These are phyloP conservation scores for Zasmidium cellare DNA, from an alignment of 2,329 filamentous ascomycete genomes.

Conservation along the genomic window DNA sequence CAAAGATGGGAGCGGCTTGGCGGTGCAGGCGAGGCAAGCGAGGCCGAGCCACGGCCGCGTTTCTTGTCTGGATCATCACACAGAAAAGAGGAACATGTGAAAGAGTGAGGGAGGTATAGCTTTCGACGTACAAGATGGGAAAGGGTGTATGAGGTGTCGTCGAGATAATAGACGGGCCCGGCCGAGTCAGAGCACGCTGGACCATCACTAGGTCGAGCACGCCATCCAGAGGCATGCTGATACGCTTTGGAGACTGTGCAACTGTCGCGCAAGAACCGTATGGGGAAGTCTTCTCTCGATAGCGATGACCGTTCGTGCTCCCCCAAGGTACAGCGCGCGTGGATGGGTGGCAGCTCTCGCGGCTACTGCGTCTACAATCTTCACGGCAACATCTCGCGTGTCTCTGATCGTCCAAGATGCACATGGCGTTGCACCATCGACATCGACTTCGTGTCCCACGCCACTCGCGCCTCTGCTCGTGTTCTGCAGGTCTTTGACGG, in stretches of 20 bases:
- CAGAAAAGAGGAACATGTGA: neutral
- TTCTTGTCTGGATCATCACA: neutral
- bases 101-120: neutral
- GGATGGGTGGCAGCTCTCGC: too few species aligned
- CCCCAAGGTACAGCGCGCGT: neutral
- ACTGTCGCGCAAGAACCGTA: neutral
- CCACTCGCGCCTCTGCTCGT: too few species aligned
- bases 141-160: slow-evolving; percentile 1
- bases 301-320: neutral
- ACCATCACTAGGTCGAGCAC: slow-evolving; percentile 8
- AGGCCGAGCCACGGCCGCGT: neutral
- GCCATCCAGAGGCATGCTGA: slow-evolving; percentile 10
- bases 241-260: neutral
- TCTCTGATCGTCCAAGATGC: too few species aligned
- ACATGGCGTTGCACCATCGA: too few species aligned
- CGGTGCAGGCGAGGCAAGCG: neutral
- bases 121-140: too few species aligned
- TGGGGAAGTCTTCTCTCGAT: neutral
- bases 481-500: too few species aligned
- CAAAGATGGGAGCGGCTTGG: neutral
- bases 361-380: neutral
- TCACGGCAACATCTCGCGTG: neutral
- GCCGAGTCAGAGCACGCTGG: neutral
- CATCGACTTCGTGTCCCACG: too few species aligned
- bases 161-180: slow-evolving; percentile 7